Evolutionary conservation across 306 rosid species (phyloP), one percentile per base, ranked within the genome.

Genomic region (Gleditsia sinensis): DNA sequence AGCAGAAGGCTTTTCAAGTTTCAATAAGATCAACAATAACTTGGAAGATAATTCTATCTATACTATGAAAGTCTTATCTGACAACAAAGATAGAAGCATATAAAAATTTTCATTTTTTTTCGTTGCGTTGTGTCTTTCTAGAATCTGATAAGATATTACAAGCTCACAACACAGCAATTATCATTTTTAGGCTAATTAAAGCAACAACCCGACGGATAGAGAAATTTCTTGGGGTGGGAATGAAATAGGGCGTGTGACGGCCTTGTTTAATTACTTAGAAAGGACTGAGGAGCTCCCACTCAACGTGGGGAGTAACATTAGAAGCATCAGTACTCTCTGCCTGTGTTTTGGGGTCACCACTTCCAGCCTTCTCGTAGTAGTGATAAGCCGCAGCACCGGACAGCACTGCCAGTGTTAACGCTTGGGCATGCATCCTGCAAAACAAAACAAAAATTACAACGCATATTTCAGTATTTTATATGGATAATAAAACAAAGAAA

Each of bases 371-470:
- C 54, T 87, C 88, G 55, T 87, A 91, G 76, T 84, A 91, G 65
- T 91, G 96, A 79, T 87, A 86, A 37, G 81, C 84, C 13, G 97
- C 98, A 1, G 95, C 98, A 30, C 91, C 87, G 0, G 97, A 90
- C 7, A 93, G 83, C 67, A 89, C 98, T 28, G 84, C 96, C 39
- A 93, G 67, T 32, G 97, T 93, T 43, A 93, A 74, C 2, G 98
- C 98, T 65, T 93, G 97, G 0, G 98, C 89, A 33, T 93, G 93
- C 91, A 93, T 86, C 87, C 98, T 91, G 67, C 68, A 42, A 42
- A 28, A 11, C 16, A 34, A 46, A 46, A 3, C 21, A 46, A 16
- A 46, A n/a, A n/a, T n/a, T n/a, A n/a, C n/a, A n/a, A n/a, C n/a
- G n/a, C n/a, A n/a, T n/a, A n/a, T n/a, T n/a, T n/a, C n/a, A n/a